Evolutionary conservation across 2,329 filamentous ascomycete species (phyloP), one percentile per base, ranked within the genome.

Genomic region (Ploettnerulaceae sp.): DNA sequence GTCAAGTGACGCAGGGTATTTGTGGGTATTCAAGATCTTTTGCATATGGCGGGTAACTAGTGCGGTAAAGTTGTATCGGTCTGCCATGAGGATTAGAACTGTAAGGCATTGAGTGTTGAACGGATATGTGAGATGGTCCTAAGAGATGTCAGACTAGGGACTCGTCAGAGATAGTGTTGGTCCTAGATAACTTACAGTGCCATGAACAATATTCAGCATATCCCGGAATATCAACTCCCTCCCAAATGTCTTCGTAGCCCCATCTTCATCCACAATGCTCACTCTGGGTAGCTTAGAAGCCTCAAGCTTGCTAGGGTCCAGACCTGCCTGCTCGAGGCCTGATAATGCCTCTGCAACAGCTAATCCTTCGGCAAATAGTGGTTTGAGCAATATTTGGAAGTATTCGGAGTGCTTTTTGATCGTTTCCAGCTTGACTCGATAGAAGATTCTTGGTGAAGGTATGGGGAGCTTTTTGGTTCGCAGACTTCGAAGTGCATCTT

Each of bases 71-170:
- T 84, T 82, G 64, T 88, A 89, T 34, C 83, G 77, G 63, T 89
- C 86, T 7, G 84, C 83, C 46, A 87, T 74, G 41, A 88, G 74
- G 31, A 82, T 79, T 31, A 89, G 68, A 1, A 82, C 84, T 11
- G 81, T 77, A 8, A 86, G 70, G 54, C 84, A 84, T 5, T 57
- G 57, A 20, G 76, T 67, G 53, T 86, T 73, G 12, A 74, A 75
- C 15, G 74, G 69, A 1, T 61, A 64, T 2, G 63, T 65, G 7
- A 47, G 20, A 31, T 55, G 57, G 12, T 54, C 55, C 57, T 60
- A 21, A 18, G 31, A 6, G 8, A 15, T 6, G 29, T 25, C 21
- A n/a, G 7, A 33, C 50, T 47, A 54, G 42, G 5, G 29, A 9
- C 39, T 17, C 14, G n/a, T 41, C 17, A 12, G 11, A 3, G 3